A percentile compares a stretch with the other conserved stretches of the same genome.
These are phyloP conservation scores for Vitis hybrid DNA, from an alignment of 177 flowering plant species.

Conservation along the genomic window DNA sequence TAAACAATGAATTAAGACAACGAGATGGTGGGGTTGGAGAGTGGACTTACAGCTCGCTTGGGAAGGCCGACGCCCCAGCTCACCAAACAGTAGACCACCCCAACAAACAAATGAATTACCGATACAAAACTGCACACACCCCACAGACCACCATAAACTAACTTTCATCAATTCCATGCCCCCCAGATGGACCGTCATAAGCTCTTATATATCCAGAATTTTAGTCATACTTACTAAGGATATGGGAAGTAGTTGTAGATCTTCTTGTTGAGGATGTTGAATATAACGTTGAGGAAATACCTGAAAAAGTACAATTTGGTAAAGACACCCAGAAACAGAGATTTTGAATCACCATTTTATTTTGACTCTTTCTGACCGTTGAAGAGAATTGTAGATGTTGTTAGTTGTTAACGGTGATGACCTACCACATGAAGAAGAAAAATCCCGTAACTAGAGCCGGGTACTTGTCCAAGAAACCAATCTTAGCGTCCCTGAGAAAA, in stretches of 20 bases:
- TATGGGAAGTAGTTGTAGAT: constrained; percentile 96
- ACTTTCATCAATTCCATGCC: not conserved
- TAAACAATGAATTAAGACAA: no score
- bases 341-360: no score
- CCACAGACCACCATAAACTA: not conserved
- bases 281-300: constrained; percentile 93
- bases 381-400: not conserved
- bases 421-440: constrained; percentile 98
- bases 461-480: constrained; percentile 65
- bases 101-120: constrained; percentile 79
- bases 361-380: not conserved
- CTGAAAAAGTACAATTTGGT: constrained; percentile 38
- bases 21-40: not conserved
- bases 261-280: constrained; percentile 97
- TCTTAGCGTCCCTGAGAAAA: constrained; percentile 44
- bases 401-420: not conserved
- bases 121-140: constrained; percentile 75
- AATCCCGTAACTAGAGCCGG: constrained; percentile 84
- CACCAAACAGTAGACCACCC: constrained; percentile 78
- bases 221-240: constrained; percentile 69
- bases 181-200: not conserved
- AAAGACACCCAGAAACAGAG: constrained; percentile 1
- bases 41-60: constrained; percentile 89
- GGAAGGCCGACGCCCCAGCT: constrained; percentile 97
- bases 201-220: not conserved